A percentile compares a stretch with the other conserved stretches of the same genome.
These are phyloP conservation scores for Nadsonia starkeyi-henricii DNA, from an alignment of 1,139 yeast species.

Conservation along the genomic window DNA sequence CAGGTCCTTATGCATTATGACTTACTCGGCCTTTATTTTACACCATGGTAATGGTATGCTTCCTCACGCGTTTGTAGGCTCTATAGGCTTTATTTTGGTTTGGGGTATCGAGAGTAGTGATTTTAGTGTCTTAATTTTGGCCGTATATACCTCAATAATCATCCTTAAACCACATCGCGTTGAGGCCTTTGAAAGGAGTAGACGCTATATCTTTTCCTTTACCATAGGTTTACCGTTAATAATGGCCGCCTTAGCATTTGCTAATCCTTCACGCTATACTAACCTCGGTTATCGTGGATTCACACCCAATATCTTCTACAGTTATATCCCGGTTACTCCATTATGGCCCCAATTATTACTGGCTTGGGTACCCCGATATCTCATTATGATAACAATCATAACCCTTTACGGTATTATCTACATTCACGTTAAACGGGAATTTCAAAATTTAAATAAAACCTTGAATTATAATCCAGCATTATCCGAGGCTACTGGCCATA, in stretches of 20 bases:
- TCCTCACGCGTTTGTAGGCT: conserved; percentile 2
- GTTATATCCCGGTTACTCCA: conserved; percentile 59
- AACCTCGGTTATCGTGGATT: conserved; percentile 3
- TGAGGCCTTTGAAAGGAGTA: too few relatives aligned
- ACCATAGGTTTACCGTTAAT: conserved; percentile 1
- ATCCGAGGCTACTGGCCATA: too few relatives aligned
- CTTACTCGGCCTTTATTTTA: background rate
- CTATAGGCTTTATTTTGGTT: conserved; percentile 3
- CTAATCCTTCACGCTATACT: conserved; percentile 1
- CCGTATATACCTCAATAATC: conserved; percentile 4
- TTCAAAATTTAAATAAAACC: conserved; percentile 1
- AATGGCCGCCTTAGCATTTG: conserved; percentile 4
- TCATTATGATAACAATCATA: conserved; percentile 48
- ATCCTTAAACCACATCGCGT: background rate
- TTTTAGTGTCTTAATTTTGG: conserved; percentile 3
- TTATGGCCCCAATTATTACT: conserved; percentile 62
- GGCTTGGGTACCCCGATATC: conserved; percentile 74
- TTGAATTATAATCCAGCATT: conserved; percentile 1
- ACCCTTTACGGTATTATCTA: conserved; percentile 59
- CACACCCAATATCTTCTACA: conserved; percentile 3
- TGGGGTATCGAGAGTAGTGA: conserved; percentile 5
- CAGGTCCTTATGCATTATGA: conserved; percentile 1
- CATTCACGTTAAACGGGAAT: conserved; percentile 4
- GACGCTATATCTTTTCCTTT: conserved; percentile 1
- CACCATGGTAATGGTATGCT: background rate